Evolutionary conservation across 331 rosid species (phyloP).

Genomic region (Stylosanthes scabra): DNA sequence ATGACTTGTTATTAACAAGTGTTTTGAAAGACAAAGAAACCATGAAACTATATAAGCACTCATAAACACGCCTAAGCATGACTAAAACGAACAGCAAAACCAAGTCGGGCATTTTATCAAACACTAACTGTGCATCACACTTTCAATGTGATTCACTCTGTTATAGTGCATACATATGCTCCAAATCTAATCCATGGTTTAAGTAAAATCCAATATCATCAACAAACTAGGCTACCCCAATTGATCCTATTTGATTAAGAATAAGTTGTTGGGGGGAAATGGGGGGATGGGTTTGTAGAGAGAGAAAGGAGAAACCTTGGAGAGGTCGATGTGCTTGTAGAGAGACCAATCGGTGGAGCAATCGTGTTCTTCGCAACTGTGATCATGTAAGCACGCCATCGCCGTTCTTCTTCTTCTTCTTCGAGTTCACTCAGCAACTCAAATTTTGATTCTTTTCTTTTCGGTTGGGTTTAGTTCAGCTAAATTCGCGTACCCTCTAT

Average conservation of each 20-base stretch:
- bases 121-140: background rate
- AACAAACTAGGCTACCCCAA: background rate
- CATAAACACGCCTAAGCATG: background rate
- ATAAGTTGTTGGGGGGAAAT: background rate
- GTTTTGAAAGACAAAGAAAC: background rate
- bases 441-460: background rate
- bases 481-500: background rate
- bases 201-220: background rate
- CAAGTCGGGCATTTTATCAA: background rate
- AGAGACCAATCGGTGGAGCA: conserved; percentile 94
- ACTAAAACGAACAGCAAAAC: background rate
- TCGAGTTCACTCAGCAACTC: background rate
- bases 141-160: background rate
- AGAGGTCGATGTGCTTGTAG: conserved; percentile 83
- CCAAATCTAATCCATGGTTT: background rate
- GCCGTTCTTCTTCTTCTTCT: background rate
- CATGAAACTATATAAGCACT: background rate
- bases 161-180: background rate
- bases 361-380: conserved; percentile 90
- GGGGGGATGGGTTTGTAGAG: background rate
- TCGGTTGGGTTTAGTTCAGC: background rate
- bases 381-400: conserved; percentile 95
- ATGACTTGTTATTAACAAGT: background rate
- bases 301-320: conserved; percentile 58
- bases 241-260: background rate